phyloP scores from a whole-genome alignment of 1,139 yeast species.

The Geotrichum carabidarum region DNA sequence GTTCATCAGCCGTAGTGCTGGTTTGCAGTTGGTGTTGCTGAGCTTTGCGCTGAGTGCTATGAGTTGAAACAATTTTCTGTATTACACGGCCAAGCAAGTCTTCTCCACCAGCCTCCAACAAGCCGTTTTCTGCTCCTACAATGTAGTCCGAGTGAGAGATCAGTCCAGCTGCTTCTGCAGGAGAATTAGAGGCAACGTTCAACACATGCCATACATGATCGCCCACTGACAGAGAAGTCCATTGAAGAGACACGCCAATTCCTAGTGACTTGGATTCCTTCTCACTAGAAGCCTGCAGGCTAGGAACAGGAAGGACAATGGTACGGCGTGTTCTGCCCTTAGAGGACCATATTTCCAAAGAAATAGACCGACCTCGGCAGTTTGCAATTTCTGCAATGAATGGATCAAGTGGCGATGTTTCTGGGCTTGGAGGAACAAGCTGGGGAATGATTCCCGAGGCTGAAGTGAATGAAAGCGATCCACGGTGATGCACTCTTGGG shows the following conservation, averaged over 20 bases:
- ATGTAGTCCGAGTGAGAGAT: constrained; percentile 84
- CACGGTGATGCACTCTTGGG: constrained; percentile 7
- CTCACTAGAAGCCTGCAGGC: constrained; percentile 15
- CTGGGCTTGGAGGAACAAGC: constrained; percentile 21
- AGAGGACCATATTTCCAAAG: constrained; percentile 76
- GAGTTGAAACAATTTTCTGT: constrained; percentile 27
- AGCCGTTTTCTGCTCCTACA: constrained; percentile 81
- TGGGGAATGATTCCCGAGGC: constrained; percentile 24
- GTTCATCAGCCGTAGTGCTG: constrained; percentile 1
- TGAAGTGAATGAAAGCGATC: constrained; percentile 18
- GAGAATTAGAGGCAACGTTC: constrained; percentile 68
- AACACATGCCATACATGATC: constrained; percentile 90
- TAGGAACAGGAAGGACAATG: constrained; percentile 44
- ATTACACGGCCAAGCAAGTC: constrained; percentile 67
- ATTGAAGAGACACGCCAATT: constrained; percentile 66
- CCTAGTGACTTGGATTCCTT: constrained; percentile 27
- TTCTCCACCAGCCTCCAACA: constrained; percentile 85
- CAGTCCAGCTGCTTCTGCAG: constrained; percentile 80
- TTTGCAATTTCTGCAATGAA: constrained; percentile 31
- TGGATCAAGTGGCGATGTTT: constrained; percentile 29
- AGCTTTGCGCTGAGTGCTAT: constrained; percentile 23
- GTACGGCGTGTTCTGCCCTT: constrained; percentile 72
- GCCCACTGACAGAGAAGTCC: constrained; percentile 70
- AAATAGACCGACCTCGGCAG: constrained; percentile 40
- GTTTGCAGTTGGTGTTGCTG: constrained; percentile 18